phyloP scores from a whole-genome alignment of 2,329 filamentous ascomycete species.

The Trichoderma koningiopsis region DNA sequence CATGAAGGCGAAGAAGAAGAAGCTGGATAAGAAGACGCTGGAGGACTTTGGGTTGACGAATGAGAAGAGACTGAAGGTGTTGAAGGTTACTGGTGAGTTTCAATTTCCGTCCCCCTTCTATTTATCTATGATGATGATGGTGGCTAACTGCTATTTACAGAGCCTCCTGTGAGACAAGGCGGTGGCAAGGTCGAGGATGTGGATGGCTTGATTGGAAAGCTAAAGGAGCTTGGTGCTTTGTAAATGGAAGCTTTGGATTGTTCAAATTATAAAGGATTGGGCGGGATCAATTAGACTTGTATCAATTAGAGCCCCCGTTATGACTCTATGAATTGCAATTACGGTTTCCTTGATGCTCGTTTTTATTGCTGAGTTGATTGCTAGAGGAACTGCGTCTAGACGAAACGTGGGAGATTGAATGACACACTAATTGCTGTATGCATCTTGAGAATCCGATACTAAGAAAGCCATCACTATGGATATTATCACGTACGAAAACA shows the following conservation, averaged over 20 bases:
- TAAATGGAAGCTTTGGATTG: constrained; percentile 44
- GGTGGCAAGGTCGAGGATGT: constrained; percentile 98
- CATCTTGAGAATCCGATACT: background rate
- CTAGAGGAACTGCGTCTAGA: background rate
- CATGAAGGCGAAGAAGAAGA: constrained; percentile 99
- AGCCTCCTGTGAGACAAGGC: constrained; percentile 84
- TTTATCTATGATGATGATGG: background rate
- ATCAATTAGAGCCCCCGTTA: background rate
- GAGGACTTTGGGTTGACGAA: constrained; percentile 78
- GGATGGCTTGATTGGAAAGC: constrained; percentile 86
- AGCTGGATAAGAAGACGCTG: constrained; percentile 86
- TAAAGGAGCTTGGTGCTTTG: constrained; percentile 94
- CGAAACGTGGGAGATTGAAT: background rate
- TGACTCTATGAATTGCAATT: background rate
- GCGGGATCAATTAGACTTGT: background rate
- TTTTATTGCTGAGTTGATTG: background rate
- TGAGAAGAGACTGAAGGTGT: constrained; percentile 76
- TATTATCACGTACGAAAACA: background rate
- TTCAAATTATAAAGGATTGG: background rate
- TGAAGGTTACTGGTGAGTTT: constrained; percentile 79
- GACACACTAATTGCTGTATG: background rate
- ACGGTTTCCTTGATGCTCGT: background rate
- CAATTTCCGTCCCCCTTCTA: background rate
- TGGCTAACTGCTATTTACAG: constrained; percentile 45
- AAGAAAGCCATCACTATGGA: background rate